A percentile compares a stretch with the other conserved stretches of the same genome.
Evolutionary conservation across 306 rosid species (phyloP).

Genomic region (Lablab purpureus): DNA sequence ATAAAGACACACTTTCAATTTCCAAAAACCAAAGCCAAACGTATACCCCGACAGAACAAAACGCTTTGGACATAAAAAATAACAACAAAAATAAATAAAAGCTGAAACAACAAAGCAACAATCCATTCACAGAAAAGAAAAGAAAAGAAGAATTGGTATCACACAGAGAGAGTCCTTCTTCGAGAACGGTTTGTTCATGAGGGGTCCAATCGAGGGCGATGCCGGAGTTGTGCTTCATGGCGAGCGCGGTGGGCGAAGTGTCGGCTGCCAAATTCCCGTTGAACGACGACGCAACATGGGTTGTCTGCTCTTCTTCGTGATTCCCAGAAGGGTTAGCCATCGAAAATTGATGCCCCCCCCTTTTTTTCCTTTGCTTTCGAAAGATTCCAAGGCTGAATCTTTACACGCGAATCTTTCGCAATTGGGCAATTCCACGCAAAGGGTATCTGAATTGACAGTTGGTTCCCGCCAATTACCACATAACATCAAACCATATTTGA

Average conservation of each 20-base stretch:
- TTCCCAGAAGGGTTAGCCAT: slow-evolving; percentile 70
- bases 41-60: background rate
- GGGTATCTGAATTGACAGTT: slow-evolving; percentile 12
- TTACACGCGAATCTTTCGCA: slow-evolving; percentile 4
- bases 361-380: background rate
- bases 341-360: slow-evolving; percentile 25
- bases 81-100: too few relatives aligned
- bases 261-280: slow-evolving; percentile 63
- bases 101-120: background rate
- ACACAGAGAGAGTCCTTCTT: slow-evolving; percentile 80
- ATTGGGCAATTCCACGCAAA: background rate
- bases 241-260: slow-evolving; percentile 49
- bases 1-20: background rate
- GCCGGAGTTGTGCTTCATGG: slow-evolving; percentile 91
- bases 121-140: background rate
- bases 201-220: slow-evolving; percentile 73
- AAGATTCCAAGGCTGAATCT: background rate
- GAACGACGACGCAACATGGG: slow-evolving; percentile 69
- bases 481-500: background rate
- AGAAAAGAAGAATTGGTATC: background rate
- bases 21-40: background rate
- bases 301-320: slow-evolving; percentile 67
- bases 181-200: slow-evolving; percentile 74
- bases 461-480: slow-evolving; percentile 25
- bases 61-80: background rate